Evolutionary conservation across 108 stramenopile genomes (phyloP).

Genomic region (Nitzschia inconspicua): DNA sequence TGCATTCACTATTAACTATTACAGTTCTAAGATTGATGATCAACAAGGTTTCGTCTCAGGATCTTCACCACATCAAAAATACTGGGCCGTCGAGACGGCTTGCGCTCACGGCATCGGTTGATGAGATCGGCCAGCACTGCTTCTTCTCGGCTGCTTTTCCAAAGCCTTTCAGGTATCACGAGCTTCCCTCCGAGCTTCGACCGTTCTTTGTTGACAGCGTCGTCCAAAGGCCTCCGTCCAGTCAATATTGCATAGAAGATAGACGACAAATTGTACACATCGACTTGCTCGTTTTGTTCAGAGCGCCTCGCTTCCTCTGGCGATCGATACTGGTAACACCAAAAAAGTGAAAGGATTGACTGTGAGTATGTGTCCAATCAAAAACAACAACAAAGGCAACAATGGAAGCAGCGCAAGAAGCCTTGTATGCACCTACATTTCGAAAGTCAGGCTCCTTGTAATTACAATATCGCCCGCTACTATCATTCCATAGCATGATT

Average conservation of each 20-base stretch:
- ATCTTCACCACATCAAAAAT: slow-evolving; percentile 23
- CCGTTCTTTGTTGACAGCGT: slow-evolving; percentile 1
- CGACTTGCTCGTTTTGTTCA: slow-evolving; percentile 50
- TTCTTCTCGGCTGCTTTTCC: slow-evolving; percentile 33
- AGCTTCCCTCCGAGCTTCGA: slow-evolving; percentile 23
- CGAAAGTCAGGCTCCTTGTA: slow-evolving; percentile 42
- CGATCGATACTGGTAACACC: slow-evolving; percentile 38
- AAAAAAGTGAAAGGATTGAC: not conserved
- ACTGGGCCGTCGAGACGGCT: slow-evolving; percentile 39
- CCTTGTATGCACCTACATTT: slow-evolving; percentile 6
- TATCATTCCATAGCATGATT: slow-evolving; percentile 43
- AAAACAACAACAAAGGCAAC: not conserved
- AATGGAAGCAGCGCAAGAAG: not conserved
- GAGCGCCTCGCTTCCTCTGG: slow-evolving; percentile 59
- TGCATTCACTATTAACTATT: too few species aligned
- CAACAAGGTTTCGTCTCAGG: slow-evolving; percentile 9
- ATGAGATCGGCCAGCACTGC: slow-evolving; percentile 33
- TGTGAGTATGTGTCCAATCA: not conserved
- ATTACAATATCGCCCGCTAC: slow-evolving; percentile 47
- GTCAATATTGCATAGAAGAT: slow-evolving; percentile 54
- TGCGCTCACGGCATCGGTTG: slow-evolving; percentile 27
- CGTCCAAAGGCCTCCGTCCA: slow-evolving; percentile 13
- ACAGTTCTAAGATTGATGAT: too few species aligned
- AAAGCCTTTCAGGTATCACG: slow-evolving; percentile 31
- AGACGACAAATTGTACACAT: slow-evolving; percentile 55